Evolutionary conservation across 805 yeast genomes (phyloP).

Genomic region (Deakozyma indianensis): DNA sequence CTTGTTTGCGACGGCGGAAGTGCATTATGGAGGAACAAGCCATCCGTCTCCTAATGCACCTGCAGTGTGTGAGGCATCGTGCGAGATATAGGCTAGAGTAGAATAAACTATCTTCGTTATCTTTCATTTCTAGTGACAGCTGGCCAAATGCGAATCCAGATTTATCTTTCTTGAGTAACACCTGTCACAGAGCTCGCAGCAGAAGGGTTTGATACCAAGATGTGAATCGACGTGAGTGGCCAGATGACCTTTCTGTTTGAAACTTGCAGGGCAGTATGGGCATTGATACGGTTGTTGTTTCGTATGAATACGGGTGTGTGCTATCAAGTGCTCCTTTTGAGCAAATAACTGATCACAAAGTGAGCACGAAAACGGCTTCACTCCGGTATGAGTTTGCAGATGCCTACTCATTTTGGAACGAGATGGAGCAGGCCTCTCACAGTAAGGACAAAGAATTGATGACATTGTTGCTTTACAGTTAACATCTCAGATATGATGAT

Average conservation of each 20-base stretch:
- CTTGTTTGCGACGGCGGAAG: background rate
- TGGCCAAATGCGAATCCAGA: background rate
- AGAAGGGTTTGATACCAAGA: background rate
- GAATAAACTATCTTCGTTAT: too few relatives aligned
- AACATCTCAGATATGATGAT: too few relatives aligned
- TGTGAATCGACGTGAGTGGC: background rate
- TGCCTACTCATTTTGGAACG: background rate
- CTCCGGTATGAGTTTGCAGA: background rate
- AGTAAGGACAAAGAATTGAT: background rate
- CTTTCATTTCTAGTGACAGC: background rate
- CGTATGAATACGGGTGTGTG: background rate
- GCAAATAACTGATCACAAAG: background rate
- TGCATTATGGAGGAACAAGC: background rate
- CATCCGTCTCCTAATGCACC: background rate
- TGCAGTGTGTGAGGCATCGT: background rate
- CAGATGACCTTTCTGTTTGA: background rate
- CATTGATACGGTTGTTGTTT: slow-evolving; percentile 1
- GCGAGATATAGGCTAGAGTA: background rate
- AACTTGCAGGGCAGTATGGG: background rate
- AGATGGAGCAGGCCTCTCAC: background rate
- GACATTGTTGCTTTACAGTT: background rate
- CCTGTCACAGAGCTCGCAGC: background rate
- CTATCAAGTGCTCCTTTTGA: background rate
- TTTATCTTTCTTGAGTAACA: background rate
- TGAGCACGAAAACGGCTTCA: background rate